These are phyloP conservation scores for Russula emetica DNA, from an alignment of 768 basidiomycete genomes.

Conservation along the genomic window DNA sequence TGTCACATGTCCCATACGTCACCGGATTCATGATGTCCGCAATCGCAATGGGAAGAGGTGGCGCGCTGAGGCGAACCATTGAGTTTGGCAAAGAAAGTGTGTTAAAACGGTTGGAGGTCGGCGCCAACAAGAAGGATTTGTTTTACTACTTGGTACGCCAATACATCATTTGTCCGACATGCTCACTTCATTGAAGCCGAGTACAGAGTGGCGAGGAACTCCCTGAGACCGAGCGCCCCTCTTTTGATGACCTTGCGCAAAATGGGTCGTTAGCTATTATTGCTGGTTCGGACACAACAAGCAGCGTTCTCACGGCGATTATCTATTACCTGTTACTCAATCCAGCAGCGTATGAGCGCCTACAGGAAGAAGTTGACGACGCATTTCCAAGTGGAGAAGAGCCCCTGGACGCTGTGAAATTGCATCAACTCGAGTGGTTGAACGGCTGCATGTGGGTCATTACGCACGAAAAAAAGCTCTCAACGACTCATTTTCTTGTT, in stretches of 20 bases:
- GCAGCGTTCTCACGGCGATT: slow-evolving; percentile 36
- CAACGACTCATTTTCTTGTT: too few relatives aligned
- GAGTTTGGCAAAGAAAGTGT: not conserved
- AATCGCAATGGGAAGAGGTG: not conserved
- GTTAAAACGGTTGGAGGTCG: slow-evolving; percentile 6
- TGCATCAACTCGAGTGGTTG: slow-evolving; percentile 20
- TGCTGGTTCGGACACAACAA: slow-evolving; percentile 44
- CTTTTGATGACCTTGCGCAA: slow-evolving; percentile 30
- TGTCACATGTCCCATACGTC: slow-evolving; percentile 6
- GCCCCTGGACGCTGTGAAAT: slow-evolving; percentile 15
- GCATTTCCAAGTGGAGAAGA: slow-evolving; percentile 20
- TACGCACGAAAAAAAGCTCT: not conserved
- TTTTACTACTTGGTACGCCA: slow-evolving; percentile 39
- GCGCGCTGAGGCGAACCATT: not conserved
- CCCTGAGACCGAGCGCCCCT: slow-evolving; percentile 13
- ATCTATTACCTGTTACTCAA: slow-evolving; percentile 38
- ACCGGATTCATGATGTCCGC: too few relatives aligned
- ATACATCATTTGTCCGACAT: not conserved
- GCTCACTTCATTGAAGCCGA: not conserved
- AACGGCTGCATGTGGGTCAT: slow-evolving; percentile 25
- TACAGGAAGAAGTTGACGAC: slow-evolving; percentile 20
- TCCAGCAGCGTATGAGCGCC: slow-evolving; percentile 28
- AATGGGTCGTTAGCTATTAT: slow-evolving; percentile 40
- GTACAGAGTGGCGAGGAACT: slow-evolving; percentile 19
- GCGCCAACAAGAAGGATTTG: slow-evolving; percentile 33